Percentiles rank a stretch among this genome's conserved stretches.
phyloP scores from a whole-genome alignment of 805 yeast genomes.

The Kurtzmaniella fragi region DNA sequence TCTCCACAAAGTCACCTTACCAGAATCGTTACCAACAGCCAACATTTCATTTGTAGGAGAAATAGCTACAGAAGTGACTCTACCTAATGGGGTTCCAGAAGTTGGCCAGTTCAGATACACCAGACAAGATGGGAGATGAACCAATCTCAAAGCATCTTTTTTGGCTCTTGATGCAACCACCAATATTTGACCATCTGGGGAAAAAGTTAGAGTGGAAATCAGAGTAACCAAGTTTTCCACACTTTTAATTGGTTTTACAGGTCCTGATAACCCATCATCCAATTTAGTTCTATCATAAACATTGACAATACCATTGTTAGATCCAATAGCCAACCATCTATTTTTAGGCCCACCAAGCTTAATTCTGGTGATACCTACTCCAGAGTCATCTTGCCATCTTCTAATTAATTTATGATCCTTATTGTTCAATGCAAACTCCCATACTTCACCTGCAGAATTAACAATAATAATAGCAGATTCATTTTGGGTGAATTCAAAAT shows the following conservation, averaged over 20 bases:
- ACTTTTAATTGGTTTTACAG: conserved; percentile 51
- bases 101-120: conserved; percentile 97
- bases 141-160: conserved; percentile 80
- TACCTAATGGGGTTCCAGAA: conserved; percentile 92
- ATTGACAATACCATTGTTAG: conserved; percentile 83
- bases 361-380: conserved; percentile 75
- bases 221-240: conserved; percentile 80
- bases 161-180: conserved; percentile 81
- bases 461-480: conserved; percentile 46
- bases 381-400: conserved; percentile 84
- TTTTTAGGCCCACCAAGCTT: conserved; percentile 65
- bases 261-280: conserved; percentile 9
- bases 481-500: conserved; percentile 62
- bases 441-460: conserved; percentile 79
- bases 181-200: conserved; percentile 84
- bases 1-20: conserved; percentile 85
- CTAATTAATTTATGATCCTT: conserved; percentile 36
- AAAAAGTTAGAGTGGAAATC: conserved; percentile 67
- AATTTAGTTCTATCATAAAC: conserved; percentile 59
- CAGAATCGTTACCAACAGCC: conserved; percentile 87
- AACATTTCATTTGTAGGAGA: conserved; percentile 79
- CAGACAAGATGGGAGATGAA: conserved; percentile 81
- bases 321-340: conserved; percentile 86
- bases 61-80: conserved; percentile 75
- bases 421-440: conserved; percentile 59